Percentiles rank a stretch among this genome's conserved stretches.
phyloP scores from a whole-genome alignment of 2,329 filamentous ascomycete species.

The Ilyonectria sp. region DNA sequence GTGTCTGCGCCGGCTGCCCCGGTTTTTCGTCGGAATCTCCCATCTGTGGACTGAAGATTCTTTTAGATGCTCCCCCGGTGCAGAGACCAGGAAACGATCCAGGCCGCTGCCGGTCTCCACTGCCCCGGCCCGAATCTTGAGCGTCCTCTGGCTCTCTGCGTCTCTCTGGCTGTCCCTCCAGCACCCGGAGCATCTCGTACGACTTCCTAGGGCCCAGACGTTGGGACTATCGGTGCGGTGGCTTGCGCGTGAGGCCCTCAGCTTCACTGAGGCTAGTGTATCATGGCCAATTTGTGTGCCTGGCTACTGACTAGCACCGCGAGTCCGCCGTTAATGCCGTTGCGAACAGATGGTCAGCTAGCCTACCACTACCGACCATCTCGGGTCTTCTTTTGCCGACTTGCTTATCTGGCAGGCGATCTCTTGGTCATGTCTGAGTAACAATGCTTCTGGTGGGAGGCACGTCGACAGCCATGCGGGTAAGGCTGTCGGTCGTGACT shows the following conservation, averaged over 20 bases:
- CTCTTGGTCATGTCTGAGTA: neutral
- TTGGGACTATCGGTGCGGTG: constrained; percentile 17
- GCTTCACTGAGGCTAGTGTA: constrained; percentile 14
- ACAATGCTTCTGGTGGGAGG: neutral
- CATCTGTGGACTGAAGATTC: constrained; percentile 4
- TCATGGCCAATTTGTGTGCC: constrained; percentile 18
- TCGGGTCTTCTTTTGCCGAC: constrained; percentile 1
- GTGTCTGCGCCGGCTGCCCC: constrained; percentile 5
- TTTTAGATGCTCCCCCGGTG: constrained; percentile 17
- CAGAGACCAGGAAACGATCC: constrained; percentile 11
- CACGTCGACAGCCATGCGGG: neutral
- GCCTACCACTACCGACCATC: neutral
- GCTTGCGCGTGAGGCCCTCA: constrained; percentile 12
- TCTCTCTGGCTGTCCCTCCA: neutral
- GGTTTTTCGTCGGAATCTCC: neutral
- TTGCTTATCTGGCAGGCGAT: constrained; percentile 4
- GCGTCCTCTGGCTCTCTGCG: neutral
- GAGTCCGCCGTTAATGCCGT: neutral
- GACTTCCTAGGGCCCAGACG: constrained; percentile 19
- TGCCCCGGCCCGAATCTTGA: constrained; percentile 11
- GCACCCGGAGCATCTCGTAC: constrained; percentile 14
- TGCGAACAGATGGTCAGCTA: constrained; percentile 1
- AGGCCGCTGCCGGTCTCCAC: constrained; percentile 19
- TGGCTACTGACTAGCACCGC: constrained; percentile 7
- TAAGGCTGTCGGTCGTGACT: neutral